A percentile compares a stretch with the other conserved stretches of the same genome.
These are phyloP conservation scores for Dactylellina sp. DNA, from an alignment of 2,329 filamentous ascomycete genomes.

Conservation along the genomic window DNA sequence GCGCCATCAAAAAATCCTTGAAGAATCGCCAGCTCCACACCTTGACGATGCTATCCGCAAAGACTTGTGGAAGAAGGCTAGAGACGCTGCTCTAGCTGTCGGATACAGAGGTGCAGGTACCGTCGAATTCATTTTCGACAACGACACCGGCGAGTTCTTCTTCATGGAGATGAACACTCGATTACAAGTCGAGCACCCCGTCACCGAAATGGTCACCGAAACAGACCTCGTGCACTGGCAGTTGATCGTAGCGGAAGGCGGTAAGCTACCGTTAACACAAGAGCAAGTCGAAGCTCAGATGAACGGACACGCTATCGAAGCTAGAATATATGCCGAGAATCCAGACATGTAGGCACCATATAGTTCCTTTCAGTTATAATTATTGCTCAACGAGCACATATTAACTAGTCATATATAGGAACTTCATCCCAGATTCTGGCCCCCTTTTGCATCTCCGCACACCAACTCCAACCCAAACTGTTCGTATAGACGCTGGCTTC, in stretches of 20 bases:
- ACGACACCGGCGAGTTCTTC: constrained; percentile 82
- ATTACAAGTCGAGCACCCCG: constrained; percentile 95
- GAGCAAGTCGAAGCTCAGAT: constrained; percentile 77
- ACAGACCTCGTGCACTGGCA: constrained; percentile 94
- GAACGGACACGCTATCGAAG: constrained; percentile 89
- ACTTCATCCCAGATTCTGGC: constrained; percentile 94
- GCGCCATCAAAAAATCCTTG: constrained; percentile 89
- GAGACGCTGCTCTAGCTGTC: constrained; percentile 77
- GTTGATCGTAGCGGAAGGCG: constrained; percentile 82
- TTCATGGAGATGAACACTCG: constrained; percentile 85
- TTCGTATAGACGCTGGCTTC: constrained; percentile 94
- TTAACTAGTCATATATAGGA: constrained; percentile 64
- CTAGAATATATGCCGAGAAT: constrained; percentile 95
- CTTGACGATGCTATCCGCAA: constrained; percentile 71
- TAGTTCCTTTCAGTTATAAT: not conserved
- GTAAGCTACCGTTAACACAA: constrained; percentile 75
- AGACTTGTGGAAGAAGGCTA: constrained; percentile 75
- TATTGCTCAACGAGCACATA: no score
- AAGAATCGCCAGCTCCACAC: constrained; percentile 84
- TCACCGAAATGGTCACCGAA: constrained; percentile 82
- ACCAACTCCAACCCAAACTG: constrained; percentile 75
- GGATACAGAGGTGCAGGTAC: constrained; percentile 91
- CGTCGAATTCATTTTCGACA: constrained; percentile 90
- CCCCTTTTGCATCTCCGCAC: constrained; percentile 84
- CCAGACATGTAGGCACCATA: constrained; percentile 72